Evolutionary conservation across 805 yeast species (phyloP).

Genomic region (Grigorovia humatica): DNA sequence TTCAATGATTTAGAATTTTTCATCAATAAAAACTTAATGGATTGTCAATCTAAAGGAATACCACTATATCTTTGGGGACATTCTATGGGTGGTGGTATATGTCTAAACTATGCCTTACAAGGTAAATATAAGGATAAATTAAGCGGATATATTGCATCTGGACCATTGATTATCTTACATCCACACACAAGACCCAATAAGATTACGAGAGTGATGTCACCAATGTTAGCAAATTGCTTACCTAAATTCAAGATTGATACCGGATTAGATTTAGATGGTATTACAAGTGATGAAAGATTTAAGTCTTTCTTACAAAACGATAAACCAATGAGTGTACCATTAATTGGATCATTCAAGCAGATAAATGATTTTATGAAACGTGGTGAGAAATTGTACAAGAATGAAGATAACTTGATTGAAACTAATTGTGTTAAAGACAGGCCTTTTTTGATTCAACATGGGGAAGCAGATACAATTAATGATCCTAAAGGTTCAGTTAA

Average conservation of each 20-base stretch:
- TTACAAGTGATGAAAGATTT: slow-evolving; percentile 43
- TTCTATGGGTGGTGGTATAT: slow-evolving; percentile 77
- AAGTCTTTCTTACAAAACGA: slow-evolving; percentile 35
- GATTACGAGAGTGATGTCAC: slow-evolving; percentile 33
- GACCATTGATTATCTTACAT: slow-evolving; percentile 51
- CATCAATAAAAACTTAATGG: slow-evolving; percentile 16
- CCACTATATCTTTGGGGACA: slow-evolving; percentile 49
- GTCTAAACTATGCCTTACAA: slow-evolving; percentile 46
- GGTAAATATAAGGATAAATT: slow-evolving; percentile 43
- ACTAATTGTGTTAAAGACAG: slow-evolving; percentile 25
- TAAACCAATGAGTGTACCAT: slow-evolving; percentile 34
- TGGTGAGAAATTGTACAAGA: slow-evolving; percentile 42
- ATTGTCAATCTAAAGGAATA: slow-evolving; percentile 15
- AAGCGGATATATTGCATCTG: slow-evolving; percentile 40
- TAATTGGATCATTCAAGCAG: slow-evolving; percentile 43
- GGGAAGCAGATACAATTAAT: slow-evolving; percentile 53
- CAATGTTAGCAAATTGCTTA: slow-evolving; percentile 30
- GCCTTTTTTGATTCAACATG: slow-evolving; percentile 52
- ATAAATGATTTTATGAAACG: slow-evolving; percentile 51
- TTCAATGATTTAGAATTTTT: slow-evolving; percentile 53
- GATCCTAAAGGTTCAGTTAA: slow-evolving; percentile 37
- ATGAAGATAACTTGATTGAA: slow-evolving; percentile 28
- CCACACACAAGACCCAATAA: slow-evolving; percentile 49
- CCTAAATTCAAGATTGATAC: slow-evolving; percentile 49
- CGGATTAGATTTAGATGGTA: slow-evolving; percentile 41